Conservation (phyloP, 2,329 filamentous ascomycete species). For the Stagonosporopsis tanaceti region DNA sequence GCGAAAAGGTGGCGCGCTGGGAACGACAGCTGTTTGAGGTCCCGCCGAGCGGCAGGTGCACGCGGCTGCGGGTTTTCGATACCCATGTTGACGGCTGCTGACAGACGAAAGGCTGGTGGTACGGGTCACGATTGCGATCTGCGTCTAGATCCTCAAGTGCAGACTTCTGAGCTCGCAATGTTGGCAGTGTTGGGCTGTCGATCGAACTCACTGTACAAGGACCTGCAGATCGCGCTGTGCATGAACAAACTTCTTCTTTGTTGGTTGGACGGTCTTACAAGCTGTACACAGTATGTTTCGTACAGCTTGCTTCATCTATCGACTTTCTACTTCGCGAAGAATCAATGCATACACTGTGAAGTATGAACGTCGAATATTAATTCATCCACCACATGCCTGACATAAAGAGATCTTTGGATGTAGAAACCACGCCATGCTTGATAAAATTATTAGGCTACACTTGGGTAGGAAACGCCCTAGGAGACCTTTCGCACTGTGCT, state of each 20-base stretch:
- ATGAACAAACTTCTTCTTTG: not conserved
- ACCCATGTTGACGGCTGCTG: not conserved
- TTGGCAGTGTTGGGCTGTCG: not conserved
- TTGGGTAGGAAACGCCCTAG: conserved; percentile 23
- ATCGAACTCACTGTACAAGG: conserved; percentile 5
- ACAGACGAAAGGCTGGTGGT: not conserved
- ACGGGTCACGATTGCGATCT: not conserved
- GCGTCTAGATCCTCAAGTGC: not conserved
- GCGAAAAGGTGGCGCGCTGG: conserved; percentile 1
- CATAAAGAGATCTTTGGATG: conserved; percentile 16
- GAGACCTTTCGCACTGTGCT: conserved; percentile 9
- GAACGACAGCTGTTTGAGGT: conserved; percentile 4
- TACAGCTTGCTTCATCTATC: conserved; percentile 4
- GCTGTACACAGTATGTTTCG: not conserved
- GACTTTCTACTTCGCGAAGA: not conserved
- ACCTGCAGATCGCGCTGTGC: not conserved
- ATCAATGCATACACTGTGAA: conserved; percentile 32
- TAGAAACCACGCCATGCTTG: conserved; percentile 27
- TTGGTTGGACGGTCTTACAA: conserved; percentile 1
- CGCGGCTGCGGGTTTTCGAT: not conserved
- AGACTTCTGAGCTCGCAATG: not conserved
- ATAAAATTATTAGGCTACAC: conserved; percentile 28
- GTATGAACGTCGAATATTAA: conserved; percentile 39
- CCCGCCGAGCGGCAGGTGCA: not conserved
- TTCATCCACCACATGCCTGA: conserved; percentile 20